These are phyloP conservation scores for Vigna mungo DNA, from an alignment of 306 rosid species.

Conservation along the genomic window DNA sequence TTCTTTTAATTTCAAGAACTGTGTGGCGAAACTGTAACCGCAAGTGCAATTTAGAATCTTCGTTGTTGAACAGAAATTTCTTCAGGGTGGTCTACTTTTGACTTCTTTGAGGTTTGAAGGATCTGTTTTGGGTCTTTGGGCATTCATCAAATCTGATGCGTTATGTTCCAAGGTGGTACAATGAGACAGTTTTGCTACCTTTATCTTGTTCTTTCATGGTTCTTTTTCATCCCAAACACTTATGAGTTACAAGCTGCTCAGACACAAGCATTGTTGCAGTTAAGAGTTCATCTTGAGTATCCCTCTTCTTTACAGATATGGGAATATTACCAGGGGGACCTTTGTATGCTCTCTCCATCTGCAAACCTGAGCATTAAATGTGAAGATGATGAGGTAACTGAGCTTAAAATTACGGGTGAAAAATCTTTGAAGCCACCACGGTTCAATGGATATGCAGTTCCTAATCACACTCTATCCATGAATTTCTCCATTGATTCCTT, in stretches of 20 bases:
- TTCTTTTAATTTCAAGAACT: neutral
- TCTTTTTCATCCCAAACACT: conserved; percentile 54
- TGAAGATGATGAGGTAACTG: conserved; percentile 58
- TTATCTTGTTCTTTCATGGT: conserved; percentile 49
- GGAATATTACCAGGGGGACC: conserved; percentile 58
- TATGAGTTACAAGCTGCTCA: conserved; percentile 60
- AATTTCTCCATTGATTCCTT: conserved; percentile 70
- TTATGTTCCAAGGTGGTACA: conserved; percentile 36
- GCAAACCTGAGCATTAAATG: conserved; percentile 62
- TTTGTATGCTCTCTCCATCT: conserved; percentile 62
- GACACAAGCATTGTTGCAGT: conserved; percentile 64
- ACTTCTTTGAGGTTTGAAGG: conserved; percentile 29
- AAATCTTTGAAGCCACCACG: conserved; percentile 49
- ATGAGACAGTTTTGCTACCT: conserved; percentile 51
- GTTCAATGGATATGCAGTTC: conserved; percentile 74
- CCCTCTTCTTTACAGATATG: conserved; percentile 63
- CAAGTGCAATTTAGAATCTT: neutral
- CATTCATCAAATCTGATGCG: conserved; percentile 38
- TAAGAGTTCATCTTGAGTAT: conserved; percentile 68
- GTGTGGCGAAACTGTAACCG: neutral
- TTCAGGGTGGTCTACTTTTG: conserved; percentile 38
- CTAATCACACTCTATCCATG: conserved; percentile 66
- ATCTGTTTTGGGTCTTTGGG: conserved; percentile 28
- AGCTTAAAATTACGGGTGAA: conserved; percentile 77
- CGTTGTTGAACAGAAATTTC: conserved; percentile 4